Base-by-base conservation (phyloP, 2,329 filamentous ascomycete genomes). In the Keithomyces neogunnii region DNA sequence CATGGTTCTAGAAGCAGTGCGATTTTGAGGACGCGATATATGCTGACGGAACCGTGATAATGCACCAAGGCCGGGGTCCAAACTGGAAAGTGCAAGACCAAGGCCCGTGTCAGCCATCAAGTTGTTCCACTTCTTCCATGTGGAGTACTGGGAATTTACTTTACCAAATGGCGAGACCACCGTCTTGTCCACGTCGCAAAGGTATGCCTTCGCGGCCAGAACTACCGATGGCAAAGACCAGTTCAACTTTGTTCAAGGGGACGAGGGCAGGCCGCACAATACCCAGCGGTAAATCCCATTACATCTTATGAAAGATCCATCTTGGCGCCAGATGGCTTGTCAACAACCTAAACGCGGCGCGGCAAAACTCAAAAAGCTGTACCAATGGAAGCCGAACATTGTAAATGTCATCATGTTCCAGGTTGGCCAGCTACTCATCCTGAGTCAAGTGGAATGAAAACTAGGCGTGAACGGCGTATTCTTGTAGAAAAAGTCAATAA, bases 161-260 rank as follows among this genome's bases (percentile, higher is more conserved):
- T 81, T 91, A 1, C 78, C 84, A 0, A 89, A 95, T 58, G 87
- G 88, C 44, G 82, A 81, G 3, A 69, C 70, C 32, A 87, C 84
- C 5, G 75, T 71, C 91, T 0, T 97, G 92, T 60, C 85, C 90
- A 3, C 91, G 0, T 89, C 90, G 0, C 73, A 97, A 53, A 92
- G 92, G 5, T 95, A 93, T 64, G 91, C 88, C 0, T 97, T 97
- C 64, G 92, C 92, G 0, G 92, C 88, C 1, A 92, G 92, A 9
- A 97, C 92, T 0, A 88, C 89, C 0, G 92, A 97, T 64, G 89
- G 92, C 4, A 91, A 91, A 0, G 92, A 92, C 1, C 84, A 83
- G 0, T 95, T 96, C 62, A 92, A 97, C 68, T 96, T 97, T 64
- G 93, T 88, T 1, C 92, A 97, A 64, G 91, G 90, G 57, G 80